Conservation (phyloP, 2,329 filamentous ascomycete genomes). For the Pseudocercospora vitis region DNA sequence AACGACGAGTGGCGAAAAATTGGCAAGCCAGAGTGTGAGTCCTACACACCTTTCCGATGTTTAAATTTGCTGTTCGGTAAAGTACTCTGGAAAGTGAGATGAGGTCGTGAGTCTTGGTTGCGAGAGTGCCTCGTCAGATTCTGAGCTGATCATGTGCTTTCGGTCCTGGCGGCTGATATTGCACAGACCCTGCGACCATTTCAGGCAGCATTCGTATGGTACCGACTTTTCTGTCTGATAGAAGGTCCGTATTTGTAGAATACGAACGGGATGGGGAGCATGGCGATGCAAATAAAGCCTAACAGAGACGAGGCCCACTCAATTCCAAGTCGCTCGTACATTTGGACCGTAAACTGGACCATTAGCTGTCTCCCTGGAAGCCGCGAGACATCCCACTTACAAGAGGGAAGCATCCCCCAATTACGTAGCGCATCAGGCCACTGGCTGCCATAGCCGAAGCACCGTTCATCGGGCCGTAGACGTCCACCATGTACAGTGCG, state of each 20-base stretch:
- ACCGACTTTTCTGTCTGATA: conserved; percentile 28
- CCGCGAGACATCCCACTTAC: not conserved
- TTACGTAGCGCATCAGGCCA: conserved; percentile 42
- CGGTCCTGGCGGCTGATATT: conserved; percentile 3
- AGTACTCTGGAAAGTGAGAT: not conserved
- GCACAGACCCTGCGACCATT: not conserved
- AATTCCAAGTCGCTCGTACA: conserved; percentile 44
- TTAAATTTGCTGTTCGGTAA: no score
- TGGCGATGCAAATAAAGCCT: conserved; percentile 42
- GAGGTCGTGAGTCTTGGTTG: not conserved
- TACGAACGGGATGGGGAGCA: conserved; percentile 42
- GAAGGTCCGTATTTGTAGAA: conserved; percentile 36
- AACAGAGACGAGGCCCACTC: conserved; percentile 47
- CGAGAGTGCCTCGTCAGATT: not conserved
- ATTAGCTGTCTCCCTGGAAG: no score
- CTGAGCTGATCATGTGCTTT: not conserved
- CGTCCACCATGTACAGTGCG: conserved; percentile 54
- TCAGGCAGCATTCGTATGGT: not conserved
- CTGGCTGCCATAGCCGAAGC: conserved; percentile 63
- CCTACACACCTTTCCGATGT: no score
- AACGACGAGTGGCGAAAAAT: not conserved
- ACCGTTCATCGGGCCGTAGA: conserved; percentile 54
- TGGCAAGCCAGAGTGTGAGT: no score
- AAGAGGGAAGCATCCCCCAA: conserved; percentile 22
- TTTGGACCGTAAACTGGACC: conserved; percentile 19